A percentile compares a stretch with the other conserved stretches of the same genome.
phyloP scores from a whole-genome alignment of 495 filamentous ascomycete genomes.

The Durotheca rogersii region DNA sequence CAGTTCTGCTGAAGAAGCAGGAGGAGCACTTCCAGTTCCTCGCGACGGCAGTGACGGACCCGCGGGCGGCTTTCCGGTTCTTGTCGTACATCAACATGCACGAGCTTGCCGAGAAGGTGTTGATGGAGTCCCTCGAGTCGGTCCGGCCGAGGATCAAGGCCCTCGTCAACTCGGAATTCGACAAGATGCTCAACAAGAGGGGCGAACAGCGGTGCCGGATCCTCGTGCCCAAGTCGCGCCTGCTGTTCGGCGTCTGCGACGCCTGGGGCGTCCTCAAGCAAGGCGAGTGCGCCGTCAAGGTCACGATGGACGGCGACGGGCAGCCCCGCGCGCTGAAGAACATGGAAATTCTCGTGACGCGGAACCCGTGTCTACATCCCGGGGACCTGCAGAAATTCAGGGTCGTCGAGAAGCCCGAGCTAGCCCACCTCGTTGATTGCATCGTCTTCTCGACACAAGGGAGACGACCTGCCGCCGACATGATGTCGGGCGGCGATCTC shows the following conservation, averaged over 20 bases:
- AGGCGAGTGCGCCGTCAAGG: slow-evolving; percentile 47
- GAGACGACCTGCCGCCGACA: slow-evolving; percentile 49
- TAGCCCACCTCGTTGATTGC: slow-evolving; percentile 52
- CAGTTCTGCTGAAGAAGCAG: slow-evolving; percentile 47
- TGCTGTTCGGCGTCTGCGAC: slow-evolving; percentile 54
- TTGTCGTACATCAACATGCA: slow-evolving; percentile 42
- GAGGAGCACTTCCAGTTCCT: slow-evolving; percentile 46
- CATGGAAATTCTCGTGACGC: slow-evolving; percentile 49
- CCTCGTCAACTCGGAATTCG: slow-evolving; percentile 43
- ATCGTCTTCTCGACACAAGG: slow-evolving; percentile 53
- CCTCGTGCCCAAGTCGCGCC: slow-evolving; percentile 46
- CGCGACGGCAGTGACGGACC: slow-evolving; percentile 32
- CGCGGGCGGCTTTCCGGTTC: slow-evolving; percentile 45
- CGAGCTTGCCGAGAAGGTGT: slow-evolving; percentile 47
- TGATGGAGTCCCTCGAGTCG: slow-evolving; percentile 47
- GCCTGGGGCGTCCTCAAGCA: slow-evolving; percentile 46
- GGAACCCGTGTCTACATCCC: slow-evolving; percentile 56
- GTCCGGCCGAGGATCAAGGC: slow-evolving; percentile 35
- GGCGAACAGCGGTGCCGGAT: slow-evolving; percentile 50
- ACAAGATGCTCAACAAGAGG: slow-evolving; percentile 50
- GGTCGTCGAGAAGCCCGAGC: slow-evolving; percentile 41
- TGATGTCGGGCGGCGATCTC: slow-evolving; percentile 57
- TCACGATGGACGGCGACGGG: slow-evolving; percentile 48
- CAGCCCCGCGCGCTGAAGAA: slow-evolving; percentile 40
- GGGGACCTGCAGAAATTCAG: slow-evolving; percentile 56